phyloP scores from a whole-genome alignment of 441 rosid genomes.

The Theobroma grandiflorum region DNA sequence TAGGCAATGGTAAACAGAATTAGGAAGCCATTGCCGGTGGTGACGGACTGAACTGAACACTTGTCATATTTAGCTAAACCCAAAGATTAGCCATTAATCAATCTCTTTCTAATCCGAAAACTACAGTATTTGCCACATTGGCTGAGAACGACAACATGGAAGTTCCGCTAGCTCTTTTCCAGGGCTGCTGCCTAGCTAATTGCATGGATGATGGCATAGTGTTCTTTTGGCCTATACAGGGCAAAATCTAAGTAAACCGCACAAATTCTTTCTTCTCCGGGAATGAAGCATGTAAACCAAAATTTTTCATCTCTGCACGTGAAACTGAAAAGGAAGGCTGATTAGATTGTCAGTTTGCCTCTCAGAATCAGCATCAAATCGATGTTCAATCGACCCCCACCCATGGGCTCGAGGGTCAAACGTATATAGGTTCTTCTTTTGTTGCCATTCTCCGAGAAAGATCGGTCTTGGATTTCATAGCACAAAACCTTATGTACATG shows the following conservation, averaged over 20 bases:
- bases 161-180: no score
- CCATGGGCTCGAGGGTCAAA: background rate
- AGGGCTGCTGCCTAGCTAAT: background rate
- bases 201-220: background rate
- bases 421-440: background rate
- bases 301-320: background rate
- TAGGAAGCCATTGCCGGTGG: no score
- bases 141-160: background rate
- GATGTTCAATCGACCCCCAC: background rate
- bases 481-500: background rate
- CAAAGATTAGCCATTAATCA: background rate
- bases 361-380: background rate
- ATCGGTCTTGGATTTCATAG: conserved; percentile 14
- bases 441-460: background rate
- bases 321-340: conserved; percentile 1
- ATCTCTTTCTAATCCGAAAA: background rate
- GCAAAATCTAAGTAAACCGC: background rate
- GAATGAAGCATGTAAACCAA: conserved; percentile 4
- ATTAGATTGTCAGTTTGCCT: background rate
- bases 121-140: background rate
- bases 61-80: background rate
- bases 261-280: background rate
- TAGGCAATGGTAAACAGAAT: no score
- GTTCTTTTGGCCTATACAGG: background rate
- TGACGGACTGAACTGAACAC: no score